phyloP scores from a whole-genome alignment of 164 flowering plant genomes.

The Saururus chinensis region DNA sequence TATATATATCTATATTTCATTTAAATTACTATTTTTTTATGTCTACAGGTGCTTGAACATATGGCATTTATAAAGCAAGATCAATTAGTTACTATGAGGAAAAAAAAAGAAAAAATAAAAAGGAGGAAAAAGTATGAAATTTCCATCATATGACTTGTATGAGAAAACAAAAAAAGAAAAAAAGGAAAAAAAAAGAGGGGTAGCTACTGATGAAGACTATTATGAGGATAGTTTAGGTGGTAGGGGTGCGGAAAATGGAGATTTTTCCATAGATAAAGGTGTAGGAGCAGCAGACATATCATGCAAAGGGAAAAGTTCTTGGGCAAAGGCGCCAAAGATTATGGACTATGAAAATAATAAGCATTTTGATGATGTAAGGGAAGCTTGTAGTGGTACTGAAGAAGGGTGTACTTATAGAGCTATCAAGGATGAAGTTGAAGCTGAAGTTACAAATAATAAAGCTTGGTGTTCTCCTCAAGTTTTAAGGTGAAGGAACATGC shows the following conservation, averaged over 20 bases:
- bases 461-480: constrained; percentile 21
- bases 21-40: no score
- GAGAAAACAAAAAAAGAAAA: no score
- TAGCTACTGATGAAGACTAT: constrained; percentile 34
- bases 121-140: no score
- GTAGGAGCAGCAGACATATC: constrained; percentile 18
- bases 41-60: no score
- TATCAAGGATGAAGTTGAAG: constrained; percentile 27
- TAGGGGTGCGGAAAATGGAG: constrained; percentile 55
- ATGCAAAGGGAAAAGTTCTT: constrained; percentile 27
- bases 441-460: constrained; percentile 27
- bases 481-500: constrained; percentile 43
- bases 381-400: constrained; percentile 73
- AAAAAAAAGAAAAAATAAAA: no score
- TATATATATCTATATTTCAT: no score
- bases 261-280: constrained; percentile 24
- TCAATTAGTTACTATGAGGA: no score
- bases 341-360: constrained; percentile 22
- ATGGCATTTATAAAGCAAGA: no score
- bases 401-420: constrained; percentile 32
- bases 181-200: no score
- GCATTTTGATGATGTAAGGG: constrained; percentile 42
- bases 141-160: no score
- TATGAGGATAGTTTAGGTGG: constrained; percentile 50
- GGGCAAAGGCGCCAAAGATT: constrained; percentile 24